phyloP scores from a whole-genome alignment of 495 filamentous ascomycete genomes.

The Hypoxylon intermedium region DNA sequence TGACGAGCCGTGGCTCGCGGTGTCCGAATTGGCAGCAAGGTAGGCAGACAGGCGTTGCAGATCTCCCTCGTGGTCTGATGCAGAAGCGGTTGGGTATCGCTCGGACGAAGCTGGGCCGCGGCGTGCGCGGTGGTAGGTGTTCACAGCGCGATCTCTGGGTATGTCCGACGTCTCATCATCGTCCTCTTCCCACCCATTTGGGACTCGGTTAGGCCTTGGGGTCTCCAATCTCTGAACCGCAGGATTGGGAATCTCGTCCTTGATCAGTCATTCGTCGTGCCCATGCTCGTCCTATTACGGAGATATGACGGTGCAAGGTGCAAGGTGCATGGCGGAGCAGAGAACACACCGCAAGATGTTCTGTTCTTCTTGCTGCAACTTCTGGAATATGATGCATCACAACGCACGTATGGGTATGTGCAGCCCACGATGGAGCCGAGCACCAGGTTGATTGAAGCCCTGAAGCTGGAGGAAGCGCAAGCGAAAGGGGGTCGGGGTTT shows the following conservation, averaged over 20 bases:
- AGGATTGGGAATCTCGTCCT: slow-evolving; percentile 22
- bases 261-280: slow-evolving; percentile 18
- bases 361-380: not conserved
- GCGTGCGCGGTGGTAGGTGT: slow-evolving; percentile 10
- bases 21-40: slow-evolving; percentile 22
- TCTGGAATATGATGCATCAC: slow-evolving; percentile 21
- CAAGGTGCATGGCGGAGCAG: slow-evolving; percentile 7
- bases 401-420: slow-evolving; percentile 2
- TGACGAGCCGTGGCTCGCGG: slow-evolving; percentile 25
- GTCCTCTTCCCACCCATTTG: slow-evolving; percentile 22
- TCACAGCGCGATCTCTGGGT: not conserved
- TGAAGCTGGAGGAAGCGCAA: slow-evolving; percentile 23
- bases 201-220: slow-evolving; percentile 20
- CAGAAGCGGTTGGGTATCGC: slow-evolving; percentile 21
- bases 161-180: slow-evolving; percentile 34
- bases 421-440: slow-evolving; percentile 22
- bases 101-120: slow-evolving; percentile 7
- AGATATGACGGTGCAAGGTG: slow-evolving; percentile 20
- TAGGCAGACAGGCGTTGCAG: slow-evolving; percentile 20
- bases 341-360: slow-evolving; percentile 26
- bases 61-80: slow-evolving; percentile 17
- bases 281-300: slow-evolving; percentile 18
- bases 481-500: slow-evolving; percentile 4
- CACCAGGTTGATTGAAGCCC: slow-evolving; percentile 38
- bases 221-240: slow-evolving; percentile 25